Conservation (phyloP, 2,329 filamentous ascomycete genomes). For the Pochonia chlamydosporia region DNA sequence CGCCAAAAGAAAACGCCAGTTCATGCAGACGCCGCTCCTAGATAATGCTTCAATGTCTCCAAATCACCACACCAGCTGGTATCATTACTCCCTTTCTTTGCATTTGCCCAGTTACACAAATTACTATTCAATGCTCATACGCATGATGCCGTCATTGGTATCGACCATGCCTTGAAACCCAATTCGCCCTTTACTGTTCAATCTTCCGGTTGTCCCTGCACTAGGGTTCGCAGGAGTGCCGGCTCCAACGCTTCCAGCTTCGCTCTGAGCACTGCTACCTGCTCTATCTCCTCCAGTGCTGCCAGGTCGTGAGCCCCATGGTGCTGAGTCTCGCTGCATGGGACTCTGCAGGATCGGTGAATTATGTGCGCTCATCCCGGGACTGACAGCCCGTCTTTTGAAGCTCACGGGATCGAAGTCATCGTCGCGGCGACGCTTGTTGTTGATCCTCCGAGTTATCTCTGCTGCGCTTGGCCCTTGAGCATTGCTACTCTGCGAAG, state of each 20-base stretch:
- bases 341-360: conserved; percentile 85
- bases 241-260: conserved; percentile 35
- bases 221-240: conserved; percentile 23
- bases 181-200: conserved; percentile 55
- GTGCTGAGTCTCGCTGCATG: conserved; percentile 61
- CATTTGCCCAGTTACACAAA: no score
- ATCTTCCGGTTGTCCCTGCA: conserved; percentile 34
- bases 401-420: conserved; percentile 84
- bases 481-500: conserved; percentile 24
- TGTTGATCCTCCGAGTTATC: conserved; percentile 70
- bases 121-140: conserved; percentile 83
- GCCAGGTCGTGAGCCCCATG: conserved; percentile 67
- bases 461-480: conserved; percentile 63
- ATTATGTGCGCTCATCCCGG: conserved; percentile 85
- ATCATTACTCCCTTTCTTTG: not conserved
- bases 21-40: not conserved
- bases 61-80: not conserved
- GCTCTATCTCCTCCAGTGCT: conserved; percentile 52
- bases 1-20: not conserved
- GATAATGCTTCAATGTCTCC: not conserved
- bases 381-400: conserved; percentile 87
- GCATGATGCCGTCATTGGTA: conserved; percentile 92
- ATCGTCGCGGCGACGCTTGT: conserved; percentile 82
- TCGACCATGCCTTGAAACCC: conserved; percentile 92
- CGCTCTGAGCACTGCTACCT: conserved; percentile 47